Evolutionary conservation across 805 yeast species (phyloP).

Genomic region (Kurtzmaniella fragi): DNA sequence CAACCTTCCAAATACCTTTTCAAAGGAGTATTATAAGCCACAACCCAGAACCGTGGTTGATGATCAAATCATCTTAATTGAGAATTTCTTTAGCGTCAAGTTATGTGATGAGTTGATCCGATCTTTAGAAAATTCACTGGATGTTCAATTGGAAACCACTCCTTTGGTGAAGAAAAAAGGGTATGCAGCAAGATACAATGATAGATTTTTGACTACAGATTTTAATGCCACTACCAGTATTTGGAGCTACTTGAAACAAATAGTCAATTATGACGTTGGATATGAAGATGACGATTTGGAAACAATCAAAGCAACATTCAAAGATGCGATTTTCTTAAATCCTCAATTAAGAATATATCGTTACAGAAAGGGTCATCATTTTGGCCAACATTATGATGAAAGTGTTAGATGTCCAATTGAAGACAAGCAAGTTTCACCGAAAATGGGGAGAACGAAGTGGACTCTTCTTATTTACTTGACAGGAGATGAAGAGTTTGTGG

Average conservation of each 20-base stretch:
- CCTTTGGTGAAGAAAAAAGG: slow-evolving; percentile 44
- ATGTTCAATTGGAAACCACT: slow-evolving; percentile 38
- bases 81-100: slow-evolving; percentile 30
- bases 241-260: slow-evolving; percentile 37
- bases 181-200: slow-evolving; percentile 57
- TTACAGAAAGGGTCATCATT: slow-evolving; percentile 52
- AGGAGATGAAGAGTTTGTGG: slow-evolving; percentile 50
- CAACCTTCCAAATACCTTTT: slow-evolving; percentile 6
- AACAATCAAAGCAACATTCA: slow-evolving; percentile 23
- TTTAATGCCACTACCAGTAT: slow-evolving; percentile 28
- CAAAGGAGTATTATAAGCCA: slow-evolving; percentile 18
- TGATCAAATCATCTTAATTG: slow-evolving; percentile 37
- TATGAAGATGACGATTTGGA: slow-evolving; percentile 24
- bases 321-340: slow-evolving; percentile 43
- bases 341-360: slow-evolving; percentile 54
- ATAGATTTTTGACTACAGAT: slow-evolving; percentile 41
- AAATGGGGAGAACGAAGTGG: slow-evolving; percentile 52
- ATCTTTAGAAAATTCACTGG: slow-evolving; percentile 17
- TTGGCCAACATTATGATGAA: slow-evolving; percentile 60
- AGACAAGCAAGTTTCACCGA: slow-evolving; percentile 15
- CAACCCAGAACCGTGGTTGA: slow-evolving; percentile 17
- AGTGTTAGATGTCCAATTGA: slow-evolving; percentile 34
- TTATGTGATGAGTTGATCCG: slow-evolving; percentile 37
- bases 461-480: slow-evolving; percentile 54
- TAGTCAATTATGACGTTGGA: slow-evolving; percentile 23